These are phyloP conservation scores for Beauveria asiatica DNA, from an alignment of 2,329 filamentous ascomycete genomes.

Conservation along the genomic window DNA sequence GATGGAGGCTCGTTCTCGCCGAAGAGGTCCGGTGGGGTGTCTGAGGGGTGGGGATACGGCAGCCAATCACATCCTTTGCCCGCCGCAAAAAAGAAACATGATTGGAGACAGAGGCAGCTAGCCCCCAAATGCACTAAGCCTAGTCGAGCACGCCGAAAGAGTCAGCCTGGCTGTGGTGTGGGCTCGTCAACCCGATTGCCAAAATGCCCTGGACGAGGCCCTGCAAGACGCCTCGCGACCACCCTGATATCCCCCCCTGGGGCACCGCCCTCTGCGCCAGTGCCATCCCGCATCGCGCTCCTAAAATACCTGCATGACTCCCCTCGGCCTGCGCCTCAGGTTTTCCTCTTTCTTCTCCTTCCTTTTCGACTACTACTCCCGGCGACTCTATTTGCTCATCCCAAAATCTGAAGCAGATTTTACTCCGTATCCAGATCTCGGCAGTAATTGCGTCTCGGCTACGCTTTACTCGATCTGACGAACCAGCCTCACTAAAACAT, in stretches of 20 bases:
- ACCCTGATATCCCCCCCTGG: not conserved
- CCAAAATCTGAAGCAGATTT: not conserved
- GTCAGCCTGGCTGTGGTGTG: constrained; percentile 19
- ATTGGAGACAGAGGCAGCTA: constrained; percentile 22
- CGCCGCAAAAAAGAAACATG: not conserved
- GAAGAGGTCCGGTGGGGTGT: constrained; percentile 3
- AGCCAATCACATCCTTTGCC: not conserved
- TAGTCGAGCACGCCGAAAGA: constrained; percentile 36
- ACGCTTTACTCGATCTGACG: constrained; percentile 9
- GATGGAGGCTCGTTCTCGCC: constrained; percentile 11
- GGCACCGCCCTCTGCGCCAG: constrained; percentile 14
- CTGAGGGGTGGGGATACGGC: not conserved
- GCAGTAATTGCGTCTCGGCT: constrained; percentile 6
- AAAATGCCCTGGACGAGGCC: not conserved
- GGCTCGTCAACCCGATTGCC: not conserved
- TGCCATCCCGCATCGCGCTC: constrained; percentile 11
- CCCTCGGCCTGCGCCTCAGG: constrained; percentile 19
- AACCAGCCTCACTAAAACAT: not conserved
- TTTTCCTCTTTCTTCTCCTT: constrained; percentile 17
- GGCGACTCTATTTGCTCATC: not conserved
- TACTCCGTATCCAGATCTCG: not conserved
- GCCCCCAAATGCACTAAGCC: constrained; percentile 23
- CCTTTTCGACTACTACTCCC: not conserved
- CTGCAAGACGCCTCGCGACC: not conserved
- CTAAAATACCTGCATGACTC: constrained; percentile 20